These are phyloP conservation scores for Geotrichum citri-aurantii DNA, from an alignment of 1,139 yeast genomes.

Conservation along the genomic window DNA sequence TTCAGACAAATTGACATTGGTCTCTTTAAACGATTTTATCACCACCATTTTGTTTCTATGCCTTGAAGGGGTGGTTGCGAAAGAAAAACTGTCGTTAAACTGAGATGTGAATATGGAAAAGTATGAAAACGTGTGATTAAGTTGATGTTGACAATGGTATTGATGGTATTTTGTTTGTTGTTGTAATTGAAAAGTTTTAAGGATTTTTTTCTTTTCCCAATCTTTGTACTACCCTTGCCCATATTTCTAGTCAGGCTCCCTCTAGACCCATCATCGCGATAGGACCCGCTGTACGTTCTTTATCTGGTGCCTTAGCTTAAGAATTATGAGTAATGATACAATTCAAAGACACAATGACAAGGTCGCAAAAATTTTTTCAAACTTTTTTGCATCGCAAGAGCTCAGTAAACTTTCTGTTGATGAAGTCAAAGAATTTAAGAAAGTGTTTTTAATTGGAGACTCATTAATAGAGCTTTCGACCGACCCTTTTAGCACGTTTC, in stretches of 20 bases:
- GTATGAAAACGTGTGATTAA: background rate
- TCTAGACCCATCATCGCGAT: background rate
- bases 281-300: background rate
- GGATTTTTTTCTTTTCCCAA: background rate
- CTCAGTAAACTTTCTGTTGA: background rate
- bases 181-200: background rate
- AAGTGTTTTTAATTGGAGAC: constrained; percentile 19
- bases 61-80: background rate
- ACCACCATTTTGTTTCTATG: constrained; percentile 3
- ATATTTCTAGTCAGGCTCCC: background rate
- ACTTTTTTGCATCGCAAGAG: background rate
- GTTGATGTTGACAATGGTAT: background rate
- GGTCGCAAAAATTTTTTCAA: constrained; percentile 1
- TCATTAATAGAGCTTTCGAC: constrained; percentile 18
- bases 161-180: background rate
- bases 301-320: background rate
- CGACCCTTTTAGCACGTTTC: constrained; percentile 16
- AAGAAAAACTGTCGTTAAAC: background rate
- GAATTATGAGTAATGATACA: background rate
- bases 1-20: constrained; percentile 11
- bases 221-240: constrained; percentile 2
- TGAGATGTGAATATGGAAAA: background rate
- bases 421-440: constrained; percentile 1
- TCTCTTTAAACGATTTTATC: constrained; percentile 10
- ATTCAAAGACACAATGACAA: constrained; percentile 1